These are phyloP conservation scores for Penicillium simplicissimum DNA, from an alignment of 495 filamentous ascomycete species.

Conservation along the genomic window DNA sequence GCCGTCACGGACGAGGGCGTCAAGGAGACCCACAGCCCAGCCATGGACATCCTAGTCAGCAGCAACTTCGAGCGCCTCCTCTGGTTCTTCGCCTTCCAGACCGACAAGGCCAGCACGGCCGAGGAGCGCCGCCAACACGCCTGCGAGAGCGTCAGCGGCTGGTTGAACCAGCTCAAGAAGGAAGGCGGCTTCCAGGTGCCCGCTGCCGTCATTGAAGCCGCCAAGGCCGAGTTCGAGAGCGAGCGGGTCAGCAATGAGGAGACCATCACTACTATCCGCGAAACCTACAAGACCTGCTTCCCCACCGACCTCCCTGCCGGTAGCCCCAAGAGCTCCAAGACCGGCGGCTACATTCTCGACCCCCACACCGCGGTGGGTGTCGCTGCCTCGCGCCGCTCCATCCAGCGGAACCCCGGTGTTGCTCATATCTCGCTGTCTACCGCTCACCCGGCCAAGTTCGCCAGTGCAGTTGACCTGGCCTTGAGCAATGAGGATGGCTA, in stretches of 20 bases:
- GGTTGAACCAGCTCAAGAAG: conserved; percentile 75
- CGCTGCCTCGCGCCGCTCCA: conserved; percentile 65
- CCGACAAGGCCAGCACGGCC: conserved; percentile 34
- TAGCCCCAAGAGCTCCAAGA: conserved; percentile 37
- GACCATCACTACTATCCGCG: conserved; percentile 71
- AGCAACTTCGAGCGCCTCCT: conserved; percentile 95
- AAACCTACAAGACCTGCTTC: conserved; percentile 55
- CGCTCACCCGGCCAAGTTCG: conserved; percentile 93
- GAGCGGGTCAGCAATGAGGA: conserved; percentile 80
- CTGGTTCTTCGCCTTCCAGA: conserved; percentile 84
- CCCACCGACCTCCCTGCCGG: conserved; percentile 30
- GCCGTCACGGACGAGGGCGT: conserved; percentile 8
- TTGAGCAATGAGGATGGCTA: conserved; percentile 66
- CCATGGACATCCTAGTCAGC: conserved; percentile 95
- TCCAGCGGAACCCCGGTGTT: conserved; percentile 49
- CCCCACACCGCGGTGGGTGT: conserved; percentile 90
- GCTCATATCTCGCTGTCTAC: conserved; percentile 82
- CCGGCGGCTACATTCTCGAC: conserved; percentile 74
- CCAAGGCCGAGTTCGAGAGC: conserved; percentile 69
- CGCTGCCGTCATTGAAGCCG: conserved; percentile 62
- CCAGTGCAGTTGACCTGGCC: conserved; percentile 72
- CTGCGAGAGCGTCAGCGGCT: conserved; percentile 61
- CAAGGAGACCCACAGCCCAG: conserved; percentile 84
- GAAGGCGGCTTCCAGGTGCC: conserved; percentile 80
- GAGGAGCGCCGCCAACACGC: conserved; percentile 43